Evolutionary conservation across 768 basidiomycete genomes (phyloP), one percentile per base, ranked within the genome.

Genomic region (Trametes cinnabarina): DNA sequence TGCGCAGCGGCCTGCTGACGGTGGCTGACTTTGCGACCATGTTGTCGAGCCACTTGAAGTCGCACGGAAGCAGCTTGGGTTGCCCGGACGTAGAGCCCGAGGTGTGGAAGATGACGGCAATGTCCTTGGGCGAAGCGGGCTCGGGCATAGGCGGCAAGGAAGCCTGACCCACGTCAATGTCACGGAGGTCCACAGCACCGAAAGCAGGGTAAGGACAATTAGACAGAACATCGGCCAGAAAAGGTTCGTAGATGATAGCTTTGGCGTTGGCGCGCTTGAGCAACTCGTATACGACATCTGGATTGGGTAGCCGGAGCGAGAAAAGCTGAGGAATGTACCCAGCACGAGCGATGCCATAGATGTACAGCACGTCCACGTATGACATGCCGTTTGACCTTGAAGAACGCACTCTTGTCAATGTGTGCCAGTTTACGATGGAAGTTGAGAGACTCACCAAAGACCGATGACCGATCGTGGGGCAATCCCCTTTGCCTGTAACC

Each of bases 21-120:
- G 76, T 73, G 47, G 72, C 68, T 44, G 86, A 82, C 70, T 89
- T 90, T n/a, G 73, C 58, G 44, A 83, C 72, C 1, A 80, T 80
- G 32, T 78, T 69, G 57, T 79, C 72, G 34, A 90, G 57, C 86
- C 86, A 88, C 39, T 74, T 77, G 64, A 81, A 82, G 67, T 72
- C 83, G 69, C 84, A 84, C 12, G 82, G 86, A 0, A 90, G 85
- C 43, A 89, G 82, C 65, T 89, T 89, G 0, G 88, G 88, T 66
- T 81, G 85, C 49, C 87, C 88, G 26, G 86, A 89, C 14, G 88
- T 89, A 42, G 87, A 88, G 10, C 88, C 88, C 54, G 83, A 84
- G 7, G 88, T 88, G 69, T 88, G 88, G 76, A 88, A 88, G 50
- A 88, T 76, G 74, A 89, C 82, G 46, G 76, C 77, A 20, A 74